These are phyloP conservation scores for Starmera caribaea DNA, from an alignment of 805 yeast species.

Conservation along the genomic window DNA sequence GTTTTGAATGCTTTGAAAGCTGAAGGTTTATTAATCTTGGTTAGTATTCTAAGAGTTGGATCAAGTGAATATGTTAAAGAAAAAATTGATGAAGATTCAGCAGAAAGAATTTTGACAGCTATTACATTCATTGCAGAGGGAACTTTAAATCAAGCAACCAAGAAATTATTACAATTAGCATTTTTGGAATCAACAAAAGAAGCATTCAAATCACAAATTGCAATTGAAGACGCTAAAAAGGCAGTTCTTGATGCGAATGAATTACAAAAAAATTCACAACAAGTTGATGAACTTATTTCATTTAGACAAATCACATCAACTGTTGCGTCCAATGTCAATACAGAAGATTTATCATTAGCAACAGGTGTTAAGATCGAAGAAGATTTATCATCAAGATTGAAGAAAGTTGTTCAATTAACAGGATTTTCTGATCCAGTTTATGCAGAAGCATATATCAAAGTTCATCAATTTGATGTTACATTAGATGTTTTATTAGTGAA, in stretches of 20 bases:
- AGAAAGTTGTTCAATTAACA: slow-evolving; percentile 87
- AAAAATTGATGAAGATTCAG: slow-evolving; percentile 90
- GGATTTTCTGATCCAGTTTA: slow-evolving; percentile 97
- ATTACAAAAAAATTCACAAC: slow-evolving; percentile 54
- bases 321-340: slow-evolving; percentile 34
- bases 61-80: slow-evolving; percentile 59
- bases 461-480: slow-evolving; percentile 94
- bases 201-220: slow-evolving; percentile 70
- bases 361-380: slow-evolving; percentile 41
- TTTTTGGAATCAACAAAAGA: slow-evolving; percentile 82
- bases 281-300: slow-evolving; percentile 66
- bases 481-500: slow-evolving; percentile 89
- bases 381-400: slow-evolving; percentile 66
- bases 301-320: slow-evolving; percentile 58
- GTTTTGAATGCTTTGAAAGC: slow-evolving; percentile 80
- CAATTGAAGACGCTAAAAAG: slow-evolving; percentile 46
- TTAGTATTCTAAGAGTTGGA: slow-evolving; percentile 83
- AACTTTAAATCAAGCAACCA: slow-evolving; percentile 23
- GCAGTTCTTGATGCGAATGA: slow-evolving; percentile 47
- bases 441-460: slow-evolving; percentile 93
- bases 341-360: slow-evolving; percentile 54
- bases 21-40: slow-evolving; percentile 88
- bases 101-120: slow-evolving; percentile 89
- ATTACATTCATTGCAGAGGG: slow-evolving; percentile 70
- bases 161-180: slow-evolving; percentile 41